A percentile compares a stretch with the other conserved stretches of the same genome.
These are phyloP conservation scores for Trametes elegans DNA, from an alignment of 768 basidiomycete genomes.

Conservation along the genomic window DNA sequence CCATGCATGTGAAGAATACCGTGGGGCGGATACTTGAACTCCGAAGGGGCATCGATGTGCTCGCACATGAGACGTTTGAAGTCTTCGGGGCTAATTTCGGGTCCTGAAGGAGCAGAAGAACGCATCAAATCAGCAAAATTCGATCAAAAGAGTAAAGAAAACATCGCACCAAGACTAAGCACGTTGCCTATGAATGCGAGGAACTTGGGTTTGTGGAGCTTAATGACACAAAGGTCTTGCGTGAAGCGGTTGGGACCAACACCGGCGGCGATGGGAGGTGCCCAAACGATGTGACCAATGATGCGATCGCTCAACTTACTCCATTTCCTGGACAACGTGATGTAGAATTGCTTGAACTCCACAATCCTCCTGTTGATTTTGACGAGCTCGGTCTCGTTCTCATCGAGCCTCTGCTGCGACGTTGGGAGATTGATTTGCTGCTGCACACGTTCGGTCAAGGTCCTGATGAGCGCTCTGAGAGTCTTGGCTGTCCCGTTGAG, in stretches of 20 bases:
- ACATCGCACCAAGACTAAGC: conserved; percentile 25
- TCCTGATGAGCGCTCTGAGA: conserved; percentile 21
- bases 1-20: conserved; percentile 23
- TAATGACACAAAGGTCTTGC: conserved; percentile 26
- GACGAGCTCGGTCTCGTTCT: conserved; percentile 19
- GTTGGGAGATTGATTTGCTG: conserved; percentile 17
- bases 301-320: conserved; percentile 25
- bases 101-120: conserved; percentile 16
- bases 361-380: conserved; percentile 23
- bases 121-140: conserved; percentile 11
- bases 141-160: conserved; percentile 9
- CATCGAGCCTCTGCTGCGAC: conserved; percentile 20
- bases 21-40: conserved; percentile 29
- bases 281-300: conserved; percentile 29
- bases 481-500: conserved; percentile 15
- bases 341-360: conserved; percentile 26
- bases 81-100: conserved; percentile 10
- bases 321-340: conserved; percentile 25
- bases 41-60: conserved; percentile 22
- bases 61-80: conserved; percentile 22
- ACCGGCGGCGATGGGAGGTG: conserved; percentile 25
- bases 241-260: conserved; percentile 25
- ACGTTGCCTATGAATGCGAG: conserved; percentile 26
- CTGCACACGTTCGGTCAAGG: conserved; percentile 15
- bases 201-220: conserved; percentile 30